These are phyloP conservation scores for Hypoxylon sp. DNA, from an alignment of 2,329 filamentous ascomycete species.

Conservation along the genomic window DNA sequence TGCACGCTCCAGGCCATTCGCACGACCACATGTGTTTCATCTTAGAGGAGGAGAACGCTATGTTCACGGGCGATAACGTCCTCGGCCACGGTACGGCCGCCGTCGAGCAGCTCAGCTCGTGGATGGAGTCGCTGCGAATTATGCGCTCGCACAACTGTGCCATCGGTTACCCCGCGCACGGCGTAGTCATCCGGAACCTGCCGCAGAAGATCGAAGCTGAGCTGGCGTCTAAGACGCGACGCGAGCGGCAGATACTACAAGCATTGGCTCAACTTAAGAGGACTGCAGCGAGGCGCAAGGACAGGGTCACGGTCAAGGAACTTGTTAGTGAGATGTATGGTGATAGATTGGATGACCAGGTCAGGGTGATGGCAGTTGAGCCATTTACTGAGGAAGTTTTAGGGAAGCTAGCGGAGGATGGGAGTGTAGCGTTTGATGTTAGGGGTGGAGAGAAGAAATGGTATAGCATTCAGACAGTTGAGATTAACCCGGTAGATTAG, in stretches of 20 bases:
- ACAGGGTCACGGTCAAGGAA: slow-evolving; percentile 56
- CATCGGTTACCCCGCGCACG: slow-evolving; percentile 87
- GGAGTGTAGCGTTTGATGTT: slow-evolving; percentile 60
- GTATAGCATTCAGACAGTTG: slow-evolving; percentile 46
- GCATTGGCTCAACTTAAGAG: slow-evolving; percentile 60
- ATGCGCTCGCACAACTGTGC: slow-evolving; percentile 76
- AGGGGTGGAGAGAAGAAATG: slow-evolving; percentile 57
- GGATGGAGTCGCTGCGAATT: slow-evolving; percentile 75
- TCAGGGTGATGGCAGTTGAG: slow-evolving; percentile 58
- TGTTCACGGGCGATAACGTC: slow-evolving; percentile 91
- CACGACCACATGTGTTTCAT: slow-evolving; percentile 84
- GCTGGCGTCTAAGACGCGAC: slow-evolving; percentile 80
- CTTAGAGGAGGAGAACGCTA: slow-evolving; percentile 81
- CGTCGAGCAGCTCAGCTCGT: slow-evolving; percentile 80
- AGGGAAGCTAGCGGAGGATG: slow-evolving; percentile 61
- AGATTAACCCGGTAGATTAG: neutral
- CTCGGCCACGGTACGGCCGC: slow-evolving; percentile 87
- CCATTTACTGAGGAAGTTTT: slow-evolving; percentile 62
- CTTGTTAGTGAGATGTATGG: slow-evolving; percentile 63
- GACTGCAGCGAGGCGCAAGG: slow-evolving; percentile 51
- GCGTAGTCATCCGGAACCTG: slow-evolving; percentile 80
- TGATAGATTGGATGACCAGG: slow-evolving; percentile 54
- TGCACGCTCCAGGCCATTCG: slow-evolving; percentile 75
- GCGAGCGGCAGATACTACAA: slow-evolving; percentile 81
- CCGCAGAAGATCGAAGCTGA: slow-evolving; percentile 83